Base-by-base conservation (phyloP, 495 filamentous ascomycete species). In the Penicillium daleae region DNA sequence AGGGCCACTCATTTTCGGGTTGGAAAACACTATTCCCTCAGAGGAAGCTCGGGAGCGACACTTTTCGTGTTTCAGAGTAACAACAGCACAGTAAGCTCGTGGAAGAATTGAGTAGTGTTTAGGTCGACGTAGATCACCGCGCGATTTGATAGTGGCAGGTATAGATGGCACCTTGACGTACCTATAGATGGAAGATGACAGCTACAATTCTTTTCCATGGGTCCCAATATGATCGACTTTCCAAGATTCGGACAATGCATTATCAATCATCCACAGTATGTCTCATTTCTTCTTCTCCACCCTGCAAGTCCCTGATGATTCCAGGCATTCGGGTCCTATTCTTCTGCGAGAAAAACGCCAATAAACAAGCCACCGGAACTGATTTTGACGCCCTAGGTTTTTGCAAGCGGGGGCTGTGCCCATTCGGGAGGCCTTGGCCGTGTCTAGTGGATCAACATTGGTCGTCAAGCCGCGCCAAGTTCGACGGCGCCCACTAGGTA, bases 401-500 rank as follows among this genome's bases (percentile, higher is more conserved):
- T 42, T 19, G 27, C 6, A 26, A 48, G 39, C 62, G 62, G 62
- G 26, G 6, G 10, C 26, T 32, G 29, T 60, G 24, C 62, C 62
- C 52, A 26, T 56, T 64, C n/a, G 9, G 57, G 62, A 29, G 32
- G 37, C 31, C 1, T 26, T 19, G 19, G 56, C 57, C 62, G 62
- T 31, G 37, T 19, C 21, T 21, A 40, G 62, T 64, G 62, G 62
- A 56, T 42, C 51, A 17, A 26, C 21, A 17, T 31, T 39, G 51
- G 51, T 46, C 35, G 8, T 48, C 50, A 42, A 21, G 6, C 24
- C 26, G 31, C 51, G 51, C 51, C 31, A 54, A 53, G 50, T 13
- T 33, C 19, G 19, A 33, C 51, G 51, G 51, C 51, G 19, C 29
- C 27, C 27, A 54, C 51, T 32, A 54, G 51, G n/a, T 54, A 32